Evolutionary conservation across 2,329 filamentous ascomycete genomes (phyloP).

Genomic region (Daldinia sp.): DNA sequence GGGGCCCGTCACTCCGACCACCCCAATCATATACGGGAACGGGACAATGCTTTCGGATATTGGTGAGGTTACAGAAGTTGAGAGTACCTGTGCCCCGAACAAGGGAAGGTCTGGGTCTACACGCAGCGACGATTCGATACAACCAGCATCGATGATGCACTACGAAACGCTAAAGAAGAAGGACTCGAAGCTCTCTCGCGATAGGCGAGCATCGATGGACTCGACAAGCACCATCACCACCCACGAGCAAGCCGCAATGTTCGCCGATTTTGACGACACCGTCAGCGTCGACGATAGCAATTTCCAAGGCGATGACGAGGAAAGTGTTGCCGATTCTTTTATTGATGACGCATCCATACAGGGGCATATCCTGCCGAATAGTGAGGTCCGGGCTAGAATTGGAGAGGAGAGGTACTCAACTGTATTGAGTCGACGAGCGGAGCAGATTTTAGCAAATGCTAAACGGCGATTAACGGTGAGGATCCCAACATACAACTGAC

Average conservation of each 20-base stretch:
- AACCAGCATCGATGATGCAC: constrained; percentile 47
- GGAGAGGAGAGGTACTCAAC: constrained; percentile 76
- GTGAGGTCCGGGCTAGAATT: constrained; percentile 46
- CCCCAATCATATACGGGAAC: constrained; percentile 76
- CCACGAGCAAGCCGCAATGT: constrained; percentile 61
- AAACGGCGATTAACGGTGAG: constrained; percentile 88
- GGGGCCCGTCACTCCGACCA: constrained; percentile 64
- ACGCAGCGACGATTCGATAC: constrained; percentile 48
- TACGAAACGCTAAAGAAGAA: constrained; percentile 61
- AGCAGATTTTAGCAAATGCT: constrained; percentile 91
- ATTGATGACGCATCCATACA: constrained; percentile 59
- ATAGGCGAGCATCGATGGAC: constrained; percentile 68
- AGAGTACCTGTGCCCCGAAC: constrained; percentile 61
- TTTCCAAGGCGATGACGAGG: constrained; percentile 76
- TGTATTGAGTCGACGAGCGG: constrained; percentile 83
- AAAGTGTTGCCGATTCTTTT: constrained; percentile 71
- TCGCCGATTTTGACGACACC: constrained; percentile 72
- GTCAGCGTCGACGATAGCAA: constrained; percentile 73
- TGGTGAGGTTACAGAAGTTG: constrained; percentile 66
- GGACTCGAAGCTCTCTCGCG: constrained; percentile 56
- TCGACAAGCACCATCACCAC: constrained; percentile 72
- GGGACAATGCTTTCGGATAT: constrained; percentile 78
- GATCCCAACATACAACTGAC: neutral
- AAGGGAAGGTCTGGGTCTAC: constrained; percentile 54
- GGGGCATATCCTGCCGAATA: constrained; percentile 47